A percentile compares a stretch with the other conserved stretches of the same genome.
Evolutionary conservation across 495 filamentous ascomycete species (phyloP).

Genomic region (Penicillium fimorum): DNA sequence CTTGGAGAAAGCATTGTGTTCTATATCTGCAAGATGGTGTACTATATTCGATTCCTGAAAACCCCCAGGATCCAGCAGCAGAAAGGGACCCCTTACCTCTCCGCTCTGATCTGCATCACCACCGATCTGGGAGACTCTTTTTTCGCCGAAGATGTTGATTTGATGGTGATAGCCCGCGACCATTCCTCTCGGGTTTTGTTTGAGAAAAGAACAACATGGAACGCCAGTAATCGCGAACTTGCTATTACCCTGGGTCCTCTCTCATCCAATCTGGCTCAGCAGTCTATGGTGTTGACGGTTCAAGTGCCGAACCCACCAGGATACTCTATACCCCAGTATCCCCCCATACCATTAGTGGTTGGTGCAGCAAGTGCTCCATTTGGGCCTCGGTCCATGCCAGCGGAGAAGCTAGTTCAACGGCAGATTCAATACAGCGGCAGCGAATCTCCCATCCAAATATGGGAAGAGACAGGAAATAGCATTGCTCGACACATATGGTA

Average conservation of each 20-base stretch:
- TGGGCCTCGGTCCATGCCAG: conserved; percentile 32
- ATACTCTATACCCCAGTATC: not conserved
- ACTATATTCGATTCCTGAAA: conserved; percentile 77
- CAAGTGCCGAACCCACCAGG: conserved; percentile 17
- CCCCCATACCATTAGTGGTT: conserved; percentile 45
- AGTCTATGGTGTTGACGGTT: conserved; percentile 29
- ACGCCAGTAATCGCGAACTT: conserved; percentile 52
- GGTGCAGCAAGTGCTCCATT: conserved; percentile 57
- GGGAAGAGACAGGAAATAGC: conserved; percentile 92
- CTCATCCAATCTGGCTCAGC: conserved; percentile 23
- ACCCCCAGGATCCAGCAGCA: conserved; percentile 51
- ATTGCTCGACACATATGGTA: conserved; percentile 96
- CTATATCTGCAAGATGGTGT: conserved; percentile 42
- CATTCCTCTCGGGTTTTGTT: conserved; percentile 37
- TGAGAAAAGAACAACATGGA: conserved; percentile 51
- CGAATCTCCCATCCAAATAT: conserved; percentile 50
- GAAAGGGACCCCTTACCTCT: conserved; percentile 38
- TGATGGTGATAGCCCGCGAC: conserved; percentile 46
- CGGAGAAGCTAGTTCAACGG: conserved; percentile 53
- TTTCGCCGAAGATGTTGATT: conserved; percentile 58
- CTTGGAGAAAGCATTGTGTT: not conserved
- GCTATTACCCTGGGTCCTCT: conserved; percentile 38
- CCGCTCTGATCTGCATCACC: conserved; percentile 72
- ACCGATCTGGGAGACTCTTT: conserved; percentile 90
- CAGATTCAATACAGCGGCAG: conserved; percentile 40